Conservation (phyloP, 345 rosid species). For the rapeseed (Brassica napus) region DNA sequence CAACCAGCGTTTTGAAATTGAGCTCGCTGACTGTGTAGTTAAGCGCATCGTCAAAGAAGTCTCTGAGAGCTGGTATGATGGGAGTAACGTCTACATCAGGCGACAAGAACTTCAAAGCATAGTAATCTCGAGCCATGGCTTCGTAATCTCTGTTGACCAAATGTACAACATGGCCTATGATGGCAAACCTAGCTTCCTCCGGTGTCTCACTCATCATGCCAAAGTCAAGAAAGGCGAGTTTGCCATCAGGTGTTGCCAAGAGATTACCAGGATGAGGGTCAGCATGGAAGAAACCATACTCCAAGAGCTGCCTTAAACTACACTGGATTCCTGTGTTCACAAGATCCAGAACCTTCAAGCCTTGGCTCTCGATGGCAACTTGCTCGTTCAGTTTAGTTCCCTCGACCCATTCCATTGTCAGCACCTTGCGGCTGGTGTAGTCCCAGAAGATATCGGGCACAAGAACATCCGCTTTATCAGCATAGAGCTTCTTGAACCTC, state of each 20-base stretch:
- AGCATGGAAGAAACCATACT: slow-evolving; percentile 95
- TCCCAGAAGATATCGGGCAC: slow-evolving; percentile 99
- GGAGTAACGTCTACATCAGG: slow-evolving; percentile 94
- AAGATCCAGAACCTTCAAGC: slow-evolving; percentile 91
- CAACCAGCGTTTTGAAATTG: slow-evolving; percentile 87
- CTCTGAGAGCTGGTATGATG: slow-evolving; percentile 79
- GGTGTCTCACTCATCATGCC: slow-evolving; percentile 99
- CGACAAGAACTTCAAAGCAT: slow-evolving; percentile 78
- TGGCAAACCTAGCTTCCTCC: slow-evolving; percentile 93
- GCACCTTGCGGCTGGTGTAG: slow-evolving; percentile 82
- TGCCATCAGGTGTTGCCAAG: slow-evolving; percentile 95
- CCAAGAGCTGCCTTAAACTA: slow-evolving; percentile 91
- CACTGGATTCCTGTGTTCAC: slow-evolving; percentile 96
- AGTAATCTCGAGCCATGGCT: slow-evolving; percentile 97
- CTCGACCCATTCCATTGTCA: slow-evolving; percentile 97
- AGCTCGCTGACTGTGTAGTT: slow-evolving; percentile 89
- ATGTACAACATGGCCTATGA: slow-evolving; percentile 92
- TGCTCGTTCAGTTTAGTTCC: slow-evolving; percentile 92
- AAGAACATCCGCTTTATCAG: slow-evolving; percentile 86
- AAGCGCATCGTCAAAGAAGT: slow-evolving; percentile 94
- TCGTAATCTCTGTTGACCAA: slow-evolving; percentile 95
- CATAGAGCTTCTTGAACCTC: slow-evolving; percentile 88
- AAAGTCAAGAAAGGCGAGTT: slow-evolving; percentile 95
- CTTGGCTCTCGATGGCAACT: slow-evolving; percentile 86
- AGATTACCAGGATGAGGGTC: slow-evolving; percentile 99